These are phyloP conservation scores for Termitomyces sp. DNA, from an alignment of 1,284 basidiomycete genomes.

Conservation along the genomic window DNA sequence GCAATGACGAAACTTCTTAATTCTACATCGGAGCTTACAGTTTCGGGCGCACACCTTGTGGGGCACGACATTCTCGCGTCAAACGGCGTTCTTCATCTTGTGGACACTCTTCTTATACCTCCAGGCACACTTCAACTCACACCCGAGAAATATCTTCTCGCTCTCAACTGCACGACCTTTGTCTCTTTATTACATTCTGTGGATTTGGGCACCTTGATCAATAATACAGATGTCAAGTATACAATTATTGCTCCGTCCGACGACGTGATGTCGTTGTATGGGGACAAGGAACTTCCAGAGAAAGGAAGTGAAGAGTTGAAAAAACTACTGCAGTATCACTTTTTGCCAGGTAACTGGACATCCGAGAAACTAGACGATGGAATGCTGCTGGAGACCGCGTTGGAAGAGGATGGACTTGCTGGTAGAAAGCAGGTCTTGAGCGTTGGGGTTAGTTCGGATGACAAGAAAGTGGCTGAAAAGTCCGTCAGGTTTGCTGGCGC, in stretches of 20 bases:
- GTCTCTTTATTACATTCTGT: conserved; percentile 85
- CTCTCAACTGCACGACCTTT: conserved; percentile 88
- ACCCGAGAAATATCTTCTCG: conserved; percentile 88
- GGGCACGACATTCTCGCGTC: conserved; percentile 83
- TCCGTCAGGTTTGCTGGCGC: conserved; percentile 83
- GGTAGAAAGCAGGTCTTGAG: conserved; percentile 70
- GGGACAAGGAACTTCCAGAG: conserved; percentile 53
- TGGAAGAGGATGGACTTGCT: conserved; percentile 63
- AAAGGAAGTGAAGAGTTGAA: conserved; percentile 63
- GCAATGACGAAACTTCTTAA: conserved; percentile 54
- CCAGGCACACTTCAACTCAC: conserved; percentile 74
- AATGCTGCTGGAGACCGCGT: conserved; percentile 74
- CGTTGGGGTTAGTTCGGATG: conserved; percentile 59
- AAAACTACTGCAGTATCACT: conserved; percentile 77
- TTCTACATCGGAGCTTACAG: conserved; percentile 69
- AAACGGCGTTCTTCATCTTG: conserved; percentile 92
- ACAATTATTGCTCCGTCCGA: conserved; percentile 89
- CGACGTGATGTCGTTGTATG: conserved; percentile 69
- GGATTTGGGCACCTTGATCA: conserved; percentile 72
- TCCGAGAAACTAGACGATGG: conserved; percentile 68
- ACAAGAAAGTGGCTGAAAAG: conserved; percentile 41
- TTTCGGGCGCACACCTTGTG: conserved; percentile 64
- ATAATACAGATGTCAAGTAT: conserved; percentile 64
- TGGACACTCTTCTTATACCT: conserved; percentile 81
- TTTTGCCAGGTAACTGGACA: conserved; percentile 74